Base-by-base conservation (phyloP, 345 rosid genomes). In the Eucalyptus tenuipes region DNA sequence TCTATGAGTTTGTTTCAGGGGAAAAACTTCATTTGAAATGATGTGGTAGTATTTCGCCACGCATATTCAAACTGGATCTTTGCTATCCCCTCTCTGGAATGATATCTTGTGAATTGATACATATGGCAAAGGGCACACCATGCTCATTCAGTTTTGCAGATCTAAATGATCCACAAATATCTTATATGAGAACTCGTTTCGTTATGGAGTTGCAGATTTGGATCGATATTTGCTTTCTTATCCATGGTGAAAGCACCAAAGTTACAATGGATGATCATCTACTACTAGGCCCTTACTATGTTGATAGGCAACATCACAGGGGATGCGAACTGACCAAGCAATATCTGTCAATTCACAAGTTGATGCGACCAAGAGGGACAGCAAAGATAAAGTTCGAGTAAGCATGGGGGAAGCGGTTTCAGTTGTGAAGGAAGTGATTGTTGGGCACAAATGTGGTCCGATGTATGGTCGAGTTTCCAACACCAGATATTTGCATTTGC, bases 251-350 rank as follows among this genome's bases (percentile, higher is more conserved):
- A 81, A 20, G 85, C 37, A 64, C 71, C 71, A n/a, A 29, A 64
- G 17, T 64, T 64, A 29, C 71, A 81, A 22, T 37, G 13, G 85
- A 18, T 45, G 27, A 24, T 80, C 47, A 80, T 80, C 16, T 80
- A 6, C 24, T 80, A 8, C 44, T 80, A 10, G 4, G 29, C 44
- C 85, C 15, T 80, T 45, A 13, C 49, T 80, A 37, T 27, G 89
- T 59, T 87, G 88, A 50, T 92, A 96, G 99, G 99, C 61, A 96
- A 98, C 75, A 94, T 97, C n/a, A 95, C 96, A 18, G 99, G 99
- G 80, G 96, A 52, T 97, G 96, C 40, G 97, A 91, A 95, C 97
- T 3, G 96, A 97, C 88, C 99, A 97, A 88, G 98, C 99, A 8
- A 91, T 97, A 85, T 94, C 98, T 6, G 96, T 94, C 42, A 96